Evolutionary conservation across 805 yeast genomes (phyloP), one percentile per base, ranked within the genome.

Genomic region (Kuraishia capsulata): DNA sequence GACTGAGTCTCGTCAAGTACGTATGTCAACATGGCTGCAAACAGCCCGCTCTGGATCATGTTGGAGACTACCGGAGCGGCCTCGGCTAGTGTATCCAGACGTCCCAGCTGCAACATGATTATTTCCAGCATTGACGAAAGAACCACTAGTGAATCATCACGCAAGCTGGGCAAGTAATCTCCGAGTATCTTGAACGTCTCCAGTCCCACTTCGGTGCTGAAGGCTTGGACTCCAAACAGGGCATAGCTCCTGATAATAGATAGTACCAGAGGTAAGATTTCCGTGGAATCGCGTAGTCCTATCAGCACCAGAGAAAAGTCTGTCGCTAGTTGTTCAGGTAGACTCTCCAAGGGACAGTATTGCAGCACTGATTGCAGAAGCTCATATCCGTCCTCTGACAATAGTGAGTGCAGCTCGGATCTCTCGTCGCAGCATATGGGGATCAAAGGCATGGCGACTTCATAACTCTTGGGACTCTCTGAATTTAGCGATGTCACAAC

Each of bases 381-480:
- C 40, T 86, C 95, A 51, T 74, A 77, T 0, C 94, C 96, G 59
- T 89, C 97, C 52, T 89, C 97, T 16, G 81, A 69, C 8, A 89
- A 56, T 38, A 84, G 62, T 2, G 73, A 61, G 42, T 74, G 71
- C 38, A 62, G 65, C 18, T 69, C 69, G 1, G 87, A 72, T 17
- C 64, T 62, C 1, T 78, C 70, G 45, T 84, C 77, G 49, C 92
- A 80, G 35, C 81, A 72, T 5, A 65, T 58, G 10, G 63, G 60
- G 20, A 88, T 67, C 42, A 86, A 60, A 1, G 95, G 92, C 10
- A 85, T 48, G 1, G 81, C 69, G 23, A 81, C 73, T 3, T 67
- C 59, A 68, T 78, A 56, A 41, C 72, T 57, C 48, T 63, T 45
- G 53, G 53, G 37, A 1, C 77, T 78, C 40, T 76, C 64, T 6